Conservation (phyloP, 371 early-diverging fungal genomes). For the Lichtheimia ornata region DNA sequence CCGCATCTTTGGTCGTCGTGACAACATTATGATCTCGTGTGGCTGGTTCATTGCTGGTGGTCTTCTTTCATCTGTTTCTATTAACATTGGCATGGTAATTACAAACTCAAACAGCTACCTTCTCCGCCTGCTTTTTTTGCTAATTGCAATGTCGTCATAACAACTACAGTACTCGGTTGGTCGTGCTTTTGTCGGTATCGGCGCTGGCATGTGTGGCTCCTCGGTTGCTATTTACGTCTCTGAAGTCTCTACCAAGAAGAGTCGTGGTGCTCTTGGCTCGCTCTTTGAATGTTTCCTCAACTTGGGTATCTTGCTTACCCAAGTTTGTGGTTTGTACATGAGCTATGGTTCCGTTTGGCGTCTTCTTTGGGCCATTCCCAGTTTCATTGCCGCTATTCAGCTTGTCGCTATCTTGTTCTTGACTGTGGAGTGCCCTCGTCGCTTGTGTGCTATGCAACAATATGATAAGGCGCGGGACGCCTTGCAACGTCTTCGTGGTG, state of each 20-base stretch:
- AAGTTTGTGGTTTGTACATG: slow-evolving; percentile 66
- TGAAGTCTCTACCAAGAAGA: slow-evolving; percentile 77
- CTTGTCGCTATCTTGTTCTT: slow-evolving; percentile 57
- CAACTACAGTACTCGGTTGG: slow-evolving; percentile 56
- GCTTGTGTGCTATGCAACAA: slow-evolving; percentile 56
- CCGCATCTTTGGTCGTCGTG: slow-evolving; percentile 39
- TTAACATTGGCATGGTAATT: slow-evolving; percentile 43
- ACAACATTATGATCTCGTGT: slow-evolving; percentile 44
- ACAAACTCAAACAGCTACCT: slow-evolving; percentile 1
- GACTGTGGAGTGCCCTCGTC: slow-evolving; percentile 82
- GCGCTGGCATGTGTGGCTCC: slow-evolving; percentile 68
- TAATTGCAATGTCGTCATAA: neutral
- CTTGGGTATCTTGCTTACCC: slow-evolving; percentile 73
- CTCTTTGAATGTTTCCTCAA: slow-evolving; percentile 64
- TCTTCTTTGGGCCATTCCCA: slow-evolving; percentile 58
- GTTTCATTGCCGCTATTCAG: slow-evolving; percentile 66
- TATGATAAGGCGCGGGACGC: slow-evolving; percentile 54
- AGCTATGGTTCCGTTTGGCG: slow-evolving; percentile 70
- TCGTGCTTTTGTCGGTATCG: slow-evolving; percentile 85
- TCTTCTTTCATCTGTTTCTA: slow-evolving; percentile 36
- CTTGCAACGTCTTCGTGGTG: slow-evolving; percentile 63
- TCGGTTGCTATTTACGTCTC: slow-evolving; percentile 72
- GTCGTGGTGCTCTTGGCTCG: slow-evolving; percentile 72
- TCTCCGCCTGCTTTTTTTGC: neutral
- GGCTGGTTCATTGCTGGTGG: slow-evolving; percentile 39